Conservation (phyloP, 2,329 filamentous ascomycete genomes). For the Cytospora piceicola region DNA sequence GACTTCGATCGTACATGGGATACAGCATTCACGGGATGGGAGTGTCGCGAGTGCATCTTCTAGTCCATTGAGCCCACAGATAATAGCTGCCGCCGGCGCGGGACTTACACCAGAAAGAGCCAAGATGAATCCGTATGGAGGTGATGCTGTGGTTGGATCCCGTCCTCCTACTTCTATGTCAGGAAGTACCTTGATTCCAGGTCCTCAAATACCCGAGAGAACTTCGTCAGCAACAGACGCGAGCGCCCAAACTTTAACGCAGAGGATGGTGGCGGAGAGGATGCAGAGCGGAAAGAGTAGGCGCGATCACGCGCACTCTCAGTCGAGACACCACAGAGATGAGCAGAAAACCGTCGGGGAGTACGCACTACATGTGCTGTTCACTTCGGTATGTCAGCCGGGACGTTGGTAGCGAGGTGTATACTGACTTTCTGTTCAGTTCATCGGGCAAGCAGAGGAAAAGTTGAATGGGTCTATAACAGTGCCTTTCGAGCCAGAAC, state of each 20-base stretch:
- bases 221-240: constrained; percentile 53
- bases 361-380: constrained; percentile 94
- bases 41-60: constrained; percentile 80
- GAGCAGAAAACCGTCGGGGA: constrained; percentile 95
- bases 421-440: constrained; percentile 55
- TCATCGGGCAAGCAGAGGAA: constrained; percentile 94
- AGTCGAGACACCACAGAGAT: constrained; percentile 71
- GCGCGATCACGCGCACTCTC: constrained; percentile 74
- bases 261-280: constrained; percentile 60
- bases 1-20: constrained; percentile 95
- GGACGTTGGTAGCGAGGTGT: constrained; percentile 16
- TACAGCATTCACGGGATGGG: constrained; percentile 89
- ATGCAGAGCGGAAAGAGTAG: constrained; percentile 68
- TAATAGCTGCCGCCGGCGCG: constrained; percentile 71
- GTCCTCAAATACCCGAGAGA: constrained; percentile 46
- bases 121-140: constrained; percentile 53
- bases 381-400: constrained; percentile 73
- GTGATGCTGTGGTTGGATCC: constrained; percentile 44
- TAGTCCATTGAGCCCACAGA: constrained; percentile 85
- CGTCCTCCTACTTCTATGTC: constrained; percentile 55
- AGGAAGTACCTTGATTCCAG: constrained; percentile 39
- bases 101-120: constrained; percentile 56
- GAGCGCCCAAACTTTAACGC: constrained; percentile 48
- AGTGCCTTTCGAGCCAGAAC: constrained; percentile 77
- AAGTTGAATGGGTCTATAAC: constrained; percentile 90